Base-by-base conservation (phyloP, 108 stramenopile genomes). In the Skeletonema costatum region DNA sequence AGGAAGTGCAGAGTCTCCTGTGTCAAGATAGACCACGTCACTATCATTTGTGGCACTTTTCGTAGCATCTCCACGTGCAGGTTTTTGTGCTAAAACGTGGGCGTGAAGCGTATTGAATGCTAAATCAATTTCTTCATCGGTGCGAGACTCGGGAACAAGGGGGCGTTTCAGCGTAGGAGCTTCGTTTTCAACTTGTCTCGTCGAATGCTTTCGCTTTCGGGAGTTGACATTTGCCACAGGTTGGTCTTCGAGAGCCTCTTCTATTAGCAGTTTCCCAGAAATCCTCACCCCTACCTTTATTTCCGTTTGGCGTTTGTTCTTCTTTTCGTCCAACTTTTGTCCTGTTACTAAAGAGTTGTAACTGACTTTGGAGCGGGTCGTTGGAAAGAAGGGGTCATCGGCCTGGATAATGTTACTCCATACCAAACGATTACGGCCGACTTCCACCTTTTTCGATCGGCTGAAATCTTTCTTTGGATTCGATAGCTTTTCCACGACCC, bases 381-480 rank as follows among this genome's bases (percentile, higher is more conserved):
- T 70, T 30, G 74, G 68, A n/a, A 66, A 30, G 31, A 63, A 68
- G 56, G 84, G 62, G 42, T 72, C 76, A 25, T 86, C 76, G 33
- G 69, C 61, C 25, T 44, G 73, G 33, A 68, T 77, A 38, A 87
- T 69, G 32, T 75, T 74, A 17, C 84, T 83, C 92, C 92, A 93
- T 11, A 93, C 77, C 48, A 88, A 59, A 64, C 92, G 71, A 51
- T 78, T 90, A 12, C 92, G 85, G n/a, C 92, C 92, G 25, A 81
- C 77, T 29, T 63, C 65, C 46, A 79, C 75, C 60, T 85, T 56
- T 41, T 77, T 86, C 30, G 70, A 35, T 11, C 59, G 46, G 67
- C 66, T 75, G 13, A 51, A 53, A 36, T 85, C 74, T 39, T 61
- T 71, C 38, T 70, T 82, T 35, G 62, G n/a, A 21, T 33, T 73